A percentile compares a stretch with the other conserved stretches of the same genome.
Conservation (phyloP, 768 basidiomycete species). For the Ramaria rubella region DNA sequence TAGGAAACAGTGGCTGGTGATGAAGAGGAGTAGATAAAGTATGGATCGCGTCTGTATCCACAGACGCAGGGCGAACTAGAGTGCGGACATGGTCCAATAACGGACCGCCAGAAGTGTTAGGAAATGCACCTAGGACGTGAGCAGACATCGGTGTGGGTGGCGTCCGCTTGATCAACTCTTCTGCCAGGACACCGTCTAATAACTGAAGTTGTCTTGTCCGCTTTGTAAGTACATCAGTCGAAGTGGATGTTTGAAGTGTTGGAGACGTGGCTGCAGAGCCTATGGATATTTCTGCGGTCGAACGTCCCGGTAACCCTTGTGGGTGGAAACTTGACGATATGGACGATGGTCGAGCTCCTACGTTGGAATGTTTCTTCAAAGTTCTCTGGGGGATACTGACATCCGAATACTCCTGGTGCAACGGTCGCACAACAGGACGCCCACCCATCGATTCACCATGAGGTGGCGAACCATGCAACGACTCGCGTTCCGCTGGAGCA, state of each 20-base stretch:
- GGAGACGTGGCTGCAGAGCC: background rate
- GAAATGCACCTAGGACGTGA: background rate
- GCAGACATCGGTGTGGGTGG: background rate
- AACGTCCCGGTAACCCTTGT: background rate
- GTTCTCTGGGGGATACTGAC: background rate
- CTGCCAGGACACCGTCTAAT: constrained; percentile 7
- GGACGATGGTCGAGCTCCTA: background rate
- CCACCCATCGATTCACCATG: background rate
- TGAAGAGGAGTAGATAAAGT: background rate
- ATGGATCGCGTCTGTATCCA: background rate
- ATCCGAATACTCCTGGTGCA: background rate
- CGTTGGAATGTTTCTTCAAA: background rate
- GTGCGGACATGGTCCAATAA: background rate
- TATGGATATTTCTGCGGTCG: background rate
- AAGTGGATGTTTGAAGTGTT: background rate
- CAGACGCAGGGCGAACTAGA: background rate
- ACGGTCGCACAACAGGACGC: background rate
- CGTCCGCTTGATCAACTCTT: background rate
- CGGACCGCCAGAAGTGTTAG: background rate
- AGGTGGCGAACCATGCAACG: background rate
- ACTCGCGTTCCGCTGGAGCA: background rate
- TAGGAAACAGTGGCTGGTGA: background rate
- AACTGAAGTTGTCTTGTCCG: constrained; percentile 7
- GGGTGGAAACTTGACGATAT: background rate
- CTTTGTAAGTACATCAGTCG: background rate